Evolutionary conservation across 306 rosid species (phyloP).

Genomic region (Cercis canadensis): DNA sequence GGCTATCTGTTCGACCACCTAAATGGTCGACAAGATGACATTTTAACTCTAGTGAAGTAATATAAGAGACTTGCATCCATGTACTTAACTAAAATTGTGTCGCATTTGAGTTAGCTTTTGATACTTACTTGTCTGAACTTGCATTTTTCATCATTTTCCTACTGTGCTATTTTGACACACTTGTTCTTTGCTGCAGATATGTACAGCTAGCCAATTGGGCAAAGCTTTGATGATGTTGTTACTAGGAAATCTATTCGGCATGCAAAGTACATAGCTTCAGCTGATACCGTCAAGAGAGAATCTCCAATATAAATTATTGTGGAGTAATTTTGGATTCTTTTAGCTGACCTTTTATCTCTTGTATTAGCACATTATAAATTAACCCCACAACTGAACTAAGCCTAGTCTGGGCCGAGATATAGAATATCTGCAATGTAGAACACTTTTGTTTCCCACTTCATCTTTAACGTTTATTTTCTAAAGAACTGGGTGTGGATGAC

Average conservation of each 20-base stretch:
- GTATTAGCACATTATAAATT: conserved; percentile 41
- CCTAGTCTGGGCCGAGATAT: conserved; percentile 44
- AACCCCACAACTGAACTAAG: conserved; percentile 41
- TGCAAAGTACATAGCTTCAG: conserved; percentile 68
- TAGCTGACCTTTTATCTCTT: conserved; percentile 42
- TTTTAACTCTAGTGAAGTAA: too few species aligned
- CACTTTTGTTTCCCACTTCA: conserved; percentile 25
- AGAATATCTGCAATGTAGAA: conserved; percentile 42
- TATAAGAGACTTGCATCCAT: neutral
- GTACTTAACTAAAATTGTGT: too few species aligned
- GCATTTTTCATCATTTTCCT: neutral
- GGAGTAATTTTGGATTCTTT: conserved; percentile 54
- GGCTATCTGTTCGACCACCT: too few species aligned
- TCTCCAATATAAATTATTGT: conserved; percentile 45
- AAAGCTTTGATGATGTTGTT: conserved; percentile 27
- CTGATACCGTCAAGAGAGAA: conserved; percentile 52
- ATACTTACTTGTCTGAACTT: neutral
- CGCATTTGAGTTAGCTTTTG: conserved; percentile 1
- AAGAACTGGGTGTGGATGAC: too few species aligned
- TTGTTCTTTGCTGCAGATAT: conserved; percentile 60
- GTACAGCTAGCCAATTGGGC: conserved; percentile 64
- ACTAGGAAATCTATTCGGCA: conserved; percentile 38
- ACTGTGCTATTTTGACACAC: conserved; percentile 6
- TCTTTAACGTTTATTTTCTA: neutral
- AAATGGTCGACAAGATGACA: neutral